Percentiles rank a stretch among this genome's conserved stretches.
These are phyloP conservation scores for Globisporangium perplexum DNA, from an alignment of 352 stramenopile species.

Conservation along the genomic window DNA sequence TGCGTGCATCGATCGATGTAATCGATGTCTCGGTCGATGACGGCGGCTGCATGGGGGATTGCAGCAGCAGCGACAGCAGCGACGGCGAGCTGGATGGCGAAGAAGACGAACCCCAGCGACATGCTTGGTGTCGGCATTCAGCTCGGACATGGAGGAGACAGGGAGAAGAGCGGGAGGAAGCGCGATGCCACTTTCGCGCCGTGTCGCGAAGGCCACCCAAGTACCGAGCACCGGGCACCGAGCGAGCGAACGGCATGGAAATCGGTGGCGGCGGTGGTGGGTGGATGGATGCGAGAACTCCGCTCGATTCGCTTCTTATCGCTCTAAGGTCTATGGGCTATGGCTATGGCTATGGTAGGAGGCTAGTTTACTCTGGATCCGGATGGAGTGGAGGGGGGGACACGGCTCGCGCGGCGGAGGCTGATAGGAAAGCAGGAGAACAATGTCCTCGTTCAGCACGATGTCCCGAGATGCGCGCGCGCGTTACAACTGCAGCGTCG, in stretches of 20 bases:
- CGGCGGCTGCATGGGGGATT: too few species aligned
- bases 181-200: neutral
- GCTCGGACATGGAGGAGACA: too few species aligned
- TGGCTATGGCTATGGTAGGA: neutral
- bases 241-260: neutral
- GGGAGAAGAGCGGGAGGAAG: neutral
- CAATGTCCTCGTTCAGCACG: neutral
- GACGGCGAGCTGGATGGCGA: neutral
- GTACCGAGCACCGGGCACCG: too few species aligned
- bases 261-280: neutral
- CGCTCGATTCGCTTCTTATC: neutral
- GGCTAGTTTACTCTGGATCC: neutral
- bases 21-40: too few species aligned
- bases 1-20: too few species aligned
- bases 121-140: neutral
- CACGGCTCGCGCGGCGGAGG: neutral
- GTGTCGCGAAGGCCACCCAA: conserved; percentile 1
- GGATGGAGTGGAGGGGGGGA: too few species aligned
- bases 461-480: too few species aligned
- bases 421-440: neutral
- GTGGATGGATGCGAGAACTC: neutral
- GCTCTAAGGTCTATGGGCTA: too few species aligned
- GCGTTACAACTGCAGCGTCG: neutral
- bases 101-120: neutral
- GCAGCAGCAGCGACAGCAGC: too few species aligned